Evolutionary conservation across 2,329 filamentous ascomycete genomes (phyloP).

Genomic region (Colletotrichum graminicola): DNA sequence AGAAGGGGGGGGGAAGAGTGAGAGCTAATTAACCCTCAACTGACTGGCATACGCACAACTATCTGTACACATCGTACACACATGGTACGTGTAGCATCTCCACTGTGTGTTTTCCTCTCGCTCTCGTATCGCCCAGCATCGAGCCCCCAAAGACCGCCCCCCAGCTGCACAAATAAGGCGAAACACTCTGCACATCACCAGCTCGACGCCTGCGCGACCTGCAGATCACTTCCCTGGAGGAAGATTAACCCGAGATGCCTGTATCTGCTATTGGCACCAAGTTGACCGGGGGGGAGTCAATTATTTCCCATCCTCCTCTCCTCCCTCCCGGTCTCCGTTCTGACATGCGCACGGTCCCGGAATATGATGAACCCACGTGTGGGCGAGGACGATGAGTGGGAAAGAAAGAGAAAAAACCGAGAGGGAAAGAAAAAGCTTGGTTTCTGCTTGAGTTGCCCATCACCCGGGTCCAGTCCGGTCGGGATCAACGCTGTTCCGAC

Average conservation of each 20-base stretch:
- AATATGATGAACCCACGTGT: not conserved
- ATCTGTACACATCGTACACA: not conserved
- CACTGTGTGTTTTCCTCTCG: not conserved
- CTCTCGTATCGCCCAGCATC: slow-evolving; percentile 1
- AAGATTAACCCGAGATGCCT: not conserved
- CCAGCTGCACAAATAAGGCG: slow-evolving; percentile 12
- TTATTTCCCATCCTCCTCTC: not conserved
- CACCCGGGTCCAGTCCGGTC: slow-evolving; percentile 2
- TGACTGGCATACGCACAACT: not conserved
- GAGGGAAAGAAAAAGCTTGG: not conserved
- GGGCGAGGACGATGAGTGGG: not conserved
- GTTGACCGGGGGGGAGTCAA: not conserved
- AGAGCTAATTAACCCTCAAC: not conserved
- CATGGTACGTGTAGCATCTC: not conserved
- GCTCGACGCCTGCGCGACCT: not conserved
- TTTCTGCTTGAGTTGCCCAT: not conserved
- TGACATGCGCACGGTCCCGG: not conserved
- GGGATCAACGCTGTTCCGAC: slow-evolving; percentile 5
- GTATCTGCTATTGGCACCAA: not conserved
- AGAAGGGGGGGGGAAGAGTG: not conserved
- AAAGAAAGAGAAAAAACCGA: not conserved
- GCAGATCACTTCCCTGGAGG: slow-evolving; percentile 9
- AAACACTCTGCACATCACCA: not conserved
- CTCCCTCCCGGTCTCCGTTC: not conserved
- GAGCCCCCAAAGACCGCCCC: not conserved